Evolutionary conservation across 2,329 filamentous ascomycete genomes (phyloP), one percentile per base, ranked within the genome.

Genomic region (Aspergillus jensenii): DNA sequence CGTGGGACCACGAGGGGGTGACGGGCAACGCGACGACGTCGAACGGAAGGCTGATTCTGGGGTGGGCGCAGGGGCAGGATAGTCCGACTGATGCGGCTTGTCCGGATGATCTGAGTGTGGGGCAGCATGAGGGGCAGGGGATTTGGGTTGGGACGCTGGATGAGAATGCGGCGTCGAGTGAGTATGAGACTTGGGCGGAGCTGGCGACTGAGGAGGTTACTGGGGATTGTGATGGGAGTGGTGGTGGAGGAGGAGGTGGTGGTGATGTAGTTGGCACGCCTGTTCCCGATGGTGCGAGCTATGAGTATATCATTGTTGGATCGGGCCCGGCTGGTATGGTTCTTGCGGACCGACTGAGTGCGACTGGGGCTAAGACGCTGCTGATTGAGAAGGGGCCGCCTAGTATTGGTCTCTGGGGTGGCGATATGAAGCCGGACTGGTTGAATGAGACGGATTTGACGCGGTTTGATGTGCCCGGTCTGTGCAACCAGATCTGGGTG

Each of bases 401-500:
- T 49, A 89, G 86, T 9, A 84, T 87, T 3, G 86, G 82, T n/a
- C 79, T 84, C 61, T 89, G 86, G 77, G 83, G 85, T 31, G 86
- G 87, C 58, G 74, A 71, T 65, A 79, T 87, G 74, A 82, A 81
- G 57, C 84, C 86, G 0, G 71, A 74, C 2, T 91, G 88, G 88
- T n/a, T 63, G 37, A 60, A 59, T 6, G 82, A 81, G 37, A 84
- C 83, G 17, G 84, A 85, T 50, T 73, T 90, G 35, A 70, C 68
- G 3, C 49, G 65, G 1, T 66, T 70, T 40, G 68, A 69, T 50
- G 53, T 70, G 5, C 68, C 68, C 3, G 67, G 68, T 6, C 40
- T 70, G 7, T 89, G 86, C 71, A 90, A 90, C 70, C 79, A 89
- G 73, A 88, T 90, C 63, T 89, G 86, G 82, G 75, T 79, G 4